Evolutionary conservation across 106 monocot species (phyloP).

Genomic region (Dendrobium catenatum): DNA sequence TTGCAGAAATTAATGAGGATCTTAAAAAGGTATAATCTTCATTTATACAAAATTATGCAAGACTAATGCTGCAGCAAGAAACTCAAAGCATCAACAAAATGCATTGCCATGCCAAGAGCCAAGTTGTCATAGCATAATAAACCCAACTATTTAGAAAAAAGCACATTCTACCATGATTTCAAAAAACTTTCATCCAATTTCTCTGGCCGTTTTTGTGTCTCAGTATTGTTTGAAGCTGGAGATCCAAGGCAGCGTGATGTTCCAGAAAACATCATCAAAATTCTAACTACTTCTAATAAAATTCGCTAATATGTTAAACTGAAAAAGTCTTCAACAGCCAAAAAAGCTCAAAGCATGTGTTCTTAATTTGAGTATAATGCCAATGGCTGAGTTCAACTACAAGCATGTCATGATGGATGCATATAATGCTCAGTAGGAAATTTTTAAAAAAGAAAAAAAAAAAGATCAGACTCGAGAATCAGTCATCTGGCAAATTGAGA

Average conservation of each 20-base stretch:
- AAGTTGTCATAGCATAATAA: conserved; percentile 1
- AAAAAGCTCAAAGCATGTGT: background rate
- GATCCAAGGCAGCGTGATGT: background rate
- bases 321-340: background rate
- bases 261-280: background rate
- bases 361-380: background rate
- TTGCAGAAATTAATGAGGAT: background rate
- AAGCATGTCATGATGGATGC: background rate
- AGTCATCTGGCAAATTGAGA: background rate
- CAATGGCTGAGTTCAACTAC: background rate
- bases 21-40: background rate
- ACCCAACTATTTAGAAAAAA: background rate
- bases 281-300: background rate
- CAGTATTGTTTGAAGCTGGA: background rate
- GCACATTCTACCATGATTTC: background rate
- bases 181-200: background rate
- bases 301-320: background rate
- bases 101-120: background rate
- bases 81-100: background rate
- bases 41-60: background rate
- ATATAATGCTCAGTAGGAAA: background rate
- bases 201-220: background rate
- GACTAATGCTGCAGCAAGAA: background rate
- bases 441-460: background rate
- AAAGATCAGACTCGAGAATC: background rate